Conservation (phyloP, 106 monocot genomes). For the Phalaenopsis aphrodite region DNA sequence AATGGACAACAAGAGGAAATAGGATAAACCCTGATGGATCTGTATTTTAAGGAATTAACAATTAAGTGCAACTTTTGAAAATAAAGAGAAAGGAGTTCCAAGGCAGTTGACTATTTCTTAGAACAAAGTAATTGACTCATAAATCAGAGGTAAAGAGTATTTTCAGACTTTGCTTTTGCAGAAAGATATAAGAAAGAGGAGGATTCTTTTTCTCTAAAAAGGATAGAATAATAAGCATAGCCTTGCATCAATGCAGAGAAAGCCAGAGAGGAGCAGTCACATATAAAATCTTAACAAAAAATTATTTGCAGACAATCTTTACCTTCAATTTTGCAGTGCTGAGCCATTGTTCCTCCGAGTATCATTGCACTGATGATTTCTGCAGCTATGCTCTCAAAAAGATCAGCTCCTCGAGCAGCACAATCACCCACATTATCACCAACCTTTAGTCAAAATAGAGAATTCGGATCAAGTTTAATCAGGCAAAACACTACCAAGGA, state of each 20-base stretch:
- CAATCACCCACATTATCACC: slow-evolving; percentile 99
- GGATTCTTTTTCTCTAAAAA: not conserved
- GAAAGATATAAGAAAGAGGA: not conserved
- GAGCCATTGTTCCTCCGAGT: slow-evolving; percentile 98
- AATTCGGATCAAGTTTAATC: not conserved
- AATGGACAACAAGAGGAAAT: slow-evolving; percentile 96
- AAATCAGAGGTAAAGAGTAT: not conserved
- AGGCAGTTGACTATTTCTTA: not conserved
- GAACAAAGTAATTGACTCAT: not conserved
- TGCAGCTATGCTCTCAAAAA: slow-evolving; percentile 99
- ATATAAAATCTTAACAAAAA: not conserved
- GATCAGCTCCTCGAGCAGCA: slow-evolving; percentile 99
- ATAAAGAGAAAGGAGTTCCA: not conserved
- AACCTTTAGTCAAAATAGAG: slow-evolving; percentile 37
- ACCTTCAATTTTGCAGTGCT: slow-evolving; percentile 96
- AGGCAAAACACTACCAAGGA: not conserved
- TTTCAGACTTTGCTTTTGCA: not conserved
- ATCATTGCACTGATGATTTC: slow-evolving; percentile 99
- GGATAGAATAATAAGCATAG: not conserved
- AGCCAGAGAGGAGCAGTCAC: not conserved
- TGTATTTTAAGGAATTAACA: slow-evolving; percentile 20
- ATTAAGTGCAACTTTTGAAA: not conserved
- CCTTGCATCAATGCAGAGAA: not conserved
- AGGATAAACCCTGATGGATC: slow-evolving; percentile 97
- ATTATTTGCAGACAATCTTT: slow-evolving; percentile 8